Percentiles rank a stretch among this genome's conserved stretches.
Evolutionary conservation across 2,329 filamentous ascomycete species (phyloP).

Genomic region (Fusarium solani-melongenae): DNA sequence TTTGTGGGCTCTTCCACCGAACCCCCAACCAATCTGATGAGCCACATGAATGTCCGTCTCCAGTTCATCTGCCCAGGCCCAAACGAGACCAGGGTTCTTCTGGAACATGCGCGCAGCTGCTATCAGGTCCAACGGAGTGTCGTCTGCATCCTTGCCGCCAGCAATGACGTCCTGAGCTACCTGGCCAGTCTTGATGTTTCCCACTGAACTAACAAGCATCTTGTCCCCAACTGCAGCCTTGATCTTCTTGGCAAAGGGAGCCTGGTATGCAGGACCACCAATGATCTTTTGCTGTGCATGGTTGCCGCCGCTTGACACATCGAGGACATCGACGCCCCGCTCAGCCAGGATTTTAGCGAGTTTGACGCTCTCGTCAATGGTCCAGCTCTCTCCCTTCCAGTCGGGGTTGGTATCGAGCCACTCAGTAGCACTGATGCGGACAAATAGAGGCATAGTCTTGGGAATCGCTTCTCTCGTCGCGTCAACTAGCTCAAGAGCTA

Average conservation of each 20-base stretch:
- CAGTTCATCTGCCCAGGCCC: slow-evolving; percentile 66
- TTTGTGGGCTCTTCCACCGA: slow-evolving; percentile 52
- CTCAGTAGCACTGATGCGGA: slow-evolving; percentile 79
- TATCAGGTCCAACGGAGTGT: slow-evolving; percentile 60
- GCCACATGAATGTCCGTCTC: slow-evolving; percentile 58
- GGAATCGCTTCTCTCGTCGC: slow-evolving; percentile 72
- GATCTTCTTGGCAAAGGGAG: slow-evolving; percentile 74
- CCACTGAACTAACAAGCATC: slow-evolving; percentile 59
- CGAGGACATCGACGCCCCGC: slow-evolving; percentile 78
- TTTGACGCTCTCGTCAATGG: slow-evolving; percentile 68
- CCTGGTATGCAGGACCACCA: slow-evolving; percentile 75
- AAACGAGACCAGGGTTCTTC: slow-evolving; percentile 68
- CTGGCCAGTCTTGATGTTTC: slow-evolving; percentile 57
- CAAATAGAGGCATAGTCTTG: slow-evolving; percentile 75
- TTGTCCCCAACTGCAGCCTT: slow-evolving; percentile 77
- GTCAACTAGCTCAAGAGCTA: slow-evolving; percentile 75
- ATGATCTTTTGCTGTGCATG: slow-evolving; percentile 69
- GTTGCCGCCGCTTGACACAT: slow-evolving; percentile 76
- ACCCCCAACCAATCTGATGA: slow-evolving; percentile 67
- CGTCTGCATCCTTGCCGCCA: slow-evolving; percentile 45
- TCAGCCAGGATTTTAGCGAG: slow-evolving; percentile 73
- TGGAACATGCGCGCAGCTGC: slow-evolving; percentile 65
- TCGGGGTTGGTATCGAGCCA: slow-evolving; percentile 74
- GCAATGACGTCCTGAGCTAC: slow-evolving; percentile 61
- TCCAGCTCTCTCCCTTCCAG: slow-evolving; percentile 72